Conservation (phyloP, 208 protist species). For the Trypanosoma cruzi region DNA sequence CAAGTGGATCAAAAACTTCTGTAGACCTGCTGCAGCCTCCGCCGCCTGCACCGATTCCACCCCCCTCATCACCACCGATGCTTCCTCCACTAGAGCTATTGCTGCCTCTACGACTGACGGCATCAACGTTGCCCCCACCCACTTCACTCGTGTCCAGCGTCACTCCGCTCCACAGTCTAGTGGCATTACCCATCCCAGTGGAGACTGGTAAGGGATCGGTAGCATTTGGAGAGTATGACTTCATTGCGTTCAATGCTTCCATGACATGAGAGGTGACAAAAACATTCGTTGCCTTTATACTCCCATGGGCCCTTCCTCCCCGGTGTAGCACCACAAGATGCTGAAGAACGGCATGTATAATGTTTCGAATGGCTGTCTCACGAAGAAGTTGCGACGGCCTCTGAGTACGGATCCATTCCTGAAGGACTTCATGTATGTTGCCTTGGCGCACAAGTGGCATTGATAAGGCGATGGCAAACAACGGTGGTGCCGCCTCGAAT, state of each 20-base stretch:
- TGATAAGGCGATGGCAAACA: conserved; percentile 37
- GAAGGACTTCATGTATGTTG: conserved; percentile 51
- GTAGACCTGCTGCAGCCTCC: neutral
- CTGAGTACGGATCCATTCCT: conserved; percentile 33
- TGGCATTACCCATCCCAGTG: neutral
- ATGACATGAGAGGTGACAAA: conserved; percentile 51
- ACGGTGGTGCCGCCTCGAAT: neutral
- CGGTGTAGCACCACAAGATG: conserved; percentile 56
- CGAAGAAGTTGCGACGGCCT: conserved; percentile 41
- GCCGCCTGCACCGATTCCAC: neutral
- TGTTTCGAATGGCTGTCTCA: conserved; percentile 70
- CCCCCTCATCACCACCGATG: neutral
- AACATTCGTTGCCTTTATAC: conserved; percentile 74
- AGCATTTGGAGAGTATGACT: neutral
- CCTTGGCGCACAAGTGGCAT: conserved; percentile 53
- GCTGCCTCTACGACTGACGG: neutral
- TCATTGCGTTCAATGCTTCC: conserved; percentile 43
- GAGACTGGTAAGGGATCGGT: neutral
- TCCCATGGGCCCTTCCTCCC: conserved; percentile 53
- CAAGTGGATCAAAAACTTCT: conserved; percentile 15
- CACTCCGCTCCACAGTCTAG: neutral
- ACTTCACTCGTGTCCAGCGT: conserved; percentile 13
- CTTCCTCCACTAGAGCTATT: neutral
- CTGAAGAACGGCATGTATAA: conserved; percentile 55
- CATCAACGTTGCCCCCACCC: neutral